A percentile compares a stretch with the other conserved stretches of the same genome.
phyloP scores from a whole-genome alignment of 2,329 filamentous ascomycete genomes.

The Teratosphaeria epicoccoides region DNA sequence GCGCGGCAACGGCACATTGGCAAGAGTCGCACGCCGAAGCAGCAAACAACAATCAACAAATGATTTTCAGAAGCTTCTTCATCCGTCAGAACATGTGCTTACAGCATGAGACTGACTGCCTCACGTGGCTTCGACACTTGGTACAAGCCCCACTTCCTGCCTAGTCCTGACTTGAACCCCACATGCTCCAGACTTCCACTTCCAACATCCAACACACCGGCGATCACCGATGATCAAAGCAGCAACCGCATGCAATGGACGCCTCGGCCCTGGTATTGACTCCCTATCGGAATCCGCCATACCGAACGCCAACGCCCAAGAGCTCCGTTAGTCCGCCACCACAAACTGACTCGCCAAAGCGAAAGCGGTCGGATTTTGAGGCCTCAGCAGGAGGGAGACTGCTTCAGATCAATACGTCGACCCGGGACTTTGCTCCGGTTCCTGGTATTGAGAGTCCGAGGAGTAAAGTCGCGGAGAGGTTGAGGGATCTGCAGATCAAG shows the following conservation, averaged over 20 bases:
- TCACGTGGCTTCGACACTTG: neutral
- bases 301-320: constrained; percentile 13
- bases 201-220: neutral
- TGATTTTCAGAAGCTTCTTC: neutral
- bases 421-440: neutral
- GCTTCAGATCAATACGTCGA: constrained; percentile 6
- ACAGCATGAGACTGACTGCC: neutral
- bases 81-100: neutral
- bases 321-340: constrained; percentile 11
- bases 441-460: constrained; percentile 17
- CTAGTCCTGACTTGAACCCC: neutral
- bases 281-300: constrained; percentile 16
- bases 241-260: neutral
- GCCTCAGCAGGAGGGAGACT: neutral
- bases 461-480: constrained; percentile 18
- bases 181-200: neutral
- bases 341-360: constrained; percentile 11
- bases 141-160: neutral
- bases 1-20: neutral
- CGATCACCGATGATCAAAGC: neutral
- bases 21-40: neutral
- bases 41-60: neutral
- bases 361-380: constrained; percentile 10
- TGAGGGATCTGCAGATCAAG: constrained; percentile 14
- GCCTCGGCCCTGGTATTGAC: constrained; percentile 3